Evolutionary conservation across 441 rosid genomes (phyloP).

Genomic region (Pelargonium cotyledonis): DNA sequence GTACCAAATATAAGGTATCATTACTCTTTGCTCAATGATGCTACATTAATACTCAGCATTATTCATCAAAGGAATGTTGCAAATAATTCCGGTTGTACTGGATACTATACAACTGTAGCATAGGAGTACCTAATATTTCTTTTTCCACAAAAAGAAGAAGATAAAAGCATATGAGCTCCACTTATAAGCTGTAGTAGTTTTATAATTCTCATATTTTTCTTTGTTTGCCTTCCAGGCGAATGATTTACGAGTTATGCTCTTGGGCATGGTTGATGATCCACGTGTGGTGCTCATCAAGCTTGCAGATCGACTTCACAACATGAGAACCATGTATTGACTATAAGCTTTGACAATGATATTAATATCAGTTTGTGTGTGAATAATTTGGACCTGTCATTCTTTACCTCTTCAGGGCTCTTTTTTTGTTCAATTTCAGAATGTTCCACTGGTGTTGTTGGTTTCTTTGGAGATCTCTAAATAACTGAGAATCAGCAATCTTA

Average conservation of each 20-base stretch:
- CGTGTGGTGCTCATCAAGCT: constrained; percentile 78
- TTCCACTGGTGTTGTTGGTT: background rate
- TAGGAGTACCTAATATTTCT: background rate
- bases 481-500: constrained; percentile 6
- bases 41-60: background rate
- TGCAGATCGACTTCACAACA: constrained; percentile 79
- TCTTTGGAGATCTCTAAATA: constrained; percentile 11
- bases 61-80: background rate
- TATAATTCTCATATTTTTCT: constrained; percentile 14
- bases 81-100: background rate
- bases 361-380: constrained; percentile 5
- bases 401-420: background rate
- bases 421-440: background rate
- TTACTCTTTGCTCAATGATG: constrained; percentile 6
- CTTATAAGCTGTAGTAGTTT: constrained; percentile 10
- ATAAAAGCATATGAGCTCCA: constrained; percentile 6
- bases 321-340: constrained; percentile 66
- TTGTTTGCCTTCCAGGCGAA: constrained; percentile 42
- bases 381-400: background rate
- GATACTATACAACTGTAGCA: background rate
- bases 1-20: background rate
- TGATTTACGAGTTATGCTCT: constrained; percentile 60
- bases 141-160: constrained; percentile 9
- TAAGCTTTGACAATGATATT: constrained; percentile 9
- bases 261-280: constrained; percentile 85